These are phyloP conservation scores for Taphrina deformans DNA, from an alignment of 1,139 yeast species.

Conservation along the genomic window DNA sequence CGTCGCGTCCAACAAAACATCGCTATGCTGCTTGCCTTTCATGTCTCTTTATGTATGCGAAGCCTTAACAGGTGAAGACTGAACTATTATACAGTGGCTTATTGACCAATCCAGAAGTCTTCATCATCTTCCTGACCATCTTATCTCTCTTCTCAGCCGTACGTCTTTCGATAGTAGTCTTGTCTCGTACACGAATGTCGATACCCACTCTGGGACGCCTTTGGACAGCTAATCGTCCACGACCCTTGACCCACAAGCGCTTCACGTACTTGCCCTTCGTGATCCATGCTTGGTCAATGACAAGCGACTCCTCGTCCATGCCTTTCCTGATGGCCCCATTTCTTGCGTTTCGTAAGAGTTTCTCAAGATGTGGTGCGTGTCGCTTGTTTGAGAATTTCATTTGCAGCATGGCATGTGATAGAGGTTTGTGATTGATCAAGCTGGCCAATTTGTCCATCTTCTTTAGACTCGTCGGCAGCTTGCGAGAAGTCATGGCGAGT, in stretches of 20 bases:
- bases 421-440: constrained; percentile 35
- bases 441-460: constrained; percentile 35
- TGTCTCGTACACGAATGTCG: constrained; percentile 34
- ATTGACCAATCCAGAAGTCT: background rate
- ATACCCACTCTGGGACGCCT: constrained; percentile 35
- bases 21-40: background rate
- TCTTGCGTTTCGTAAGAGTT: constrained; percentile 32
- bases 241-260: constrained; percentile 34
- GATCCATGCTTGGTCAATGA: constrained; percentile 37
- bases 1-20: no score
- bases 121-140: constrained; percentile 14
- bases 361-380: constrained; percentile 33
- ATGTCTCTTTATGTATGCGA: no score
- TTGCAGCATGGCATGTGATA: constrained; percentile 36
- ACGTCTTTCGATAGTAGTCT: constrained; percentile 31
- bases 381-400: constrained; percentile 37
- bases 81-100: constrained; percentile 26
- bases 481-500: constrained; percentile 27
- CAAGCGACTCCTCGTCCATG: constrained; percentile 33
- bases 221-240: constrained; percentile 35
- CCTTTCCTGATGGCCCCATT: constrained; percentile 31
- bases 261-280: constrained; percentile 35
- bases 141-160: constrained; percentile 29
- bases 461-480: constrained; percentile 35
- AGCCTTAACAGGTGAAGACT: constrained; percentile 17